Percentiles rank a stretch among this genome's conserved stretches.
Conservation (phyloP, 352 stramenopile species). For the Globisporangium camurandrum region DNA sequence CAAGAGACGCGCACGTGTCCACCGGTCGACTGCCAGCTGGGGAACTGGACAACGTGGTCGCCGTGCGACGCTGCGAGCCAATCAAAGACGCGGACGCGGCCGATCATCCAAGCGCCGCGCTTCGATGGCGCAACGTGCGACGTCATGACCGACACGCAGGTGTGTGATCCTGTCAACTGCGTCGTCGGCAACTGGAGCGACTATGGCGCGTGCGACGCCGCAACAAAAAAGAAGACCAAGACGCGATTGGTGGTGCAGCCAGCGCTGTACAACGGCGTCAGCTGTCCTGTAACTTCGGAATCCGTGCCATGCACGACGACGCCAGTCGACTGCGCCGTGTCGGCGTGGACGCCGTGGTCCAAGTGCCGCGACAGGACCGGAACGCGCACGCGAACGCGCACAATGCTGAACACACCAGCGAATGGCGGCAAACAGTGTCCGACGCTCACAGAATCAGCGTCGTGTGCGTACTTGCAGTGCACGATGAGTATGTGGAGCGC, state of each 20-base stretch:
- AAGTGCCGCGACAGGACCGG: slow-evolving; percentile 17
- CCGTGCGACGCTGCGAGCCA: slow-evolving; percentile 25
- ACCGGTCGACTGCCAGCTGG: slow-evolving; percentile 36
- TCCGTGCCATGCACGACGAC: slow-evolving; percentile 8
- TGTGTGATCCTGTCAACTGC: slow-evolving; percentile 49
- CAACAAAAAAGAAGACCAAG: slow-evolving; percentile 18
- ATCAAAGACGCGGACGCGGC: slow-evolving; percentile 32
- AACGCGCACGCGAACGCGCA: slow-evolving; percentile 19
- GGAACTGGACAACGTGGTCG: slow-evolving; percentile 26
- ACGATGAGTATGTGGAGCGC: slow-evolving; percentile 19
- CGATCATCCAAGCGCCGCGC: slow-evolving; percentile 13
- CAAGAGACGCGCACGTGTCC: slow-evolving; percentile 27
- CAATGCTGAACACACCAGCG: slow-evolving; percentile 14
- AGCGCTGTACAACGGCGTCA: slow-evolving; percentile 24
- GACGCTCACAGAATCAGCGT: slow-evolving; percentile 7
- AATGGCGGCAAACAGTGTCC: slow-evolving; percentile 26
- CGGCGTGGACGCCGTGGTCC: slow-evolving; percentile 16
- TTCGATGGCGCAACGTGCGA: slow-evolving; percentile 35
- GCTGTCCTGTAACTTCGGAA: slow-evolving; percentile 18
- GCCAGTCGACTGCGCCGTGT: slow-evolving; percentile 20
- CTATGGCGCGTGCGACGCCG: slow-evolving; percentile 24
- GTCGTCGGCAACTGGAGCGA: slow-evolving; percentile 22
- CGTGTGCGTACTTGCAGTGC: slow-evolving; percentile 21
- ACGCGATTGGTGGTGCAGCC: slow-evolving; percentile 23
- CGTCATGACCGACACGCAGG: slow-evolving; percentile 14